phyloP scores from a whole-genome alignment of 2,329 filamentous ascomycete species.

The Pezicula neosporulosa region DNA sequence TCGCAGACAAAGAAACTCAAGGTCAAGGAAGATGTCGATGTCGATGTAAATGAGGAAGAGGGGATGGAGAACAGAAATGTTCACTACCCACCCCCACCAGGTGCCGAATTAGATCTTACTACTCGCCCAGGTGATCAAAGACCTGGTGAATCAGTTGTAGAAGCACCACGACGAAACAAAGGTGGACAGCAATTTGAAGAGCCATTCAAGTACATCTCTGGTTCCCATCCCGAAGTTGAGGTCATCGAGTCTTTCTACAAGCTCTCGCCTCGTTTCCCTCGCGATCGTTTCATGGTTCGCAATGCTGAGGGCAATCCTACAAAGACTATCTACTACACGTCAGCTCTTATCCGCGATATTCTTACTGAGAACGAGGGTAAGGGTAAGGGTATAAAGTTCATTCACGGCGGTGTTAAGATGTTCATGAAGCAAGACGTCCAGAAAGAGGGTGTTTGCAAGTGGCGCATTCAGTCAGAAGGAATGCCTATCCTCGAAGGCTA shows the following conservation, averaged over 20 bases:
- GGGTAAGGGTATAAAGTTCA: slow-evolving; percentile 87
- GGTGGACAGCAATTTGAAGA: slow-evolving; percentile 65
- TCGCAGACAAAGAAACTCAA: slow-evolving; percentile 43
- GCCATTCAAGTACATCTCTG: slow-evolving; percentile 85
- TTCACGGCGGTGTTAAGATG: slow-evolving; percentile 97
- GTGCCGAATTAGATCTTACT: slow-evolving; percentile 24
- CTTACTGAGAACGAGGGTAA: slow-evolving; percentile 85
- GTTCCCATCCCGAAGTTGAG: slow-evolving; percentile 71
- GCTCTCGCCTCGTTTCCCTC: slow-evolving; percentile 78
- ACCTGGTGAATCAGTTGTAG: slow-evolving; percentile 9
- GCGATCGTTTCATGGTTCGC: slow-evolving; percentile 91
- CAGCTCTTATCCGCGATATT: slow-evolving; percentile 78
- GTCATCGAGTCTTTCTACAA: slow-evolving; percentile 82
- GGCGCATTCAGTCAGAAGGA: slow-evolving; percentile 94
- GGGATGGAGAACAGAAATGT: slow-evolving; percentile 24
- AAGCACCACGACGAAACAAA: slow-evolving; percentile 26
- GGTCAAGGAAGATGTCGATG: slow-evolving; percentile 29
- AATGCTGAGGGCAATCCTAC: slow-evolving; percentile 85
- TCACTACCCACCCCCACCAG: slow-evolving; percentile 30
- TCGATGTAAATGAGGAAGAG: slow-evolving; percentile 15
- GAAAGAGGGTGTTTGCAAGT: slow-evolving; percentile 79
- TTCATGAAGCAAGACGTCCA: slow-evolving; percentile 97
- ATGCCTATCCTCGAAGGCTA: slow-evolving; percentile 89
- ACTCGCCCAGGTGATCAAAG: slow-evolving; percentile 20
- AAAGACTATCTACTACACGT: slow-evolving; percentile 97